These are phyloP conservation scores for Schoenoplectus tabernaemontani DNA, from an alignment of 202 grass and related monocot genomes.

Conservation along the genomic window DNA sequence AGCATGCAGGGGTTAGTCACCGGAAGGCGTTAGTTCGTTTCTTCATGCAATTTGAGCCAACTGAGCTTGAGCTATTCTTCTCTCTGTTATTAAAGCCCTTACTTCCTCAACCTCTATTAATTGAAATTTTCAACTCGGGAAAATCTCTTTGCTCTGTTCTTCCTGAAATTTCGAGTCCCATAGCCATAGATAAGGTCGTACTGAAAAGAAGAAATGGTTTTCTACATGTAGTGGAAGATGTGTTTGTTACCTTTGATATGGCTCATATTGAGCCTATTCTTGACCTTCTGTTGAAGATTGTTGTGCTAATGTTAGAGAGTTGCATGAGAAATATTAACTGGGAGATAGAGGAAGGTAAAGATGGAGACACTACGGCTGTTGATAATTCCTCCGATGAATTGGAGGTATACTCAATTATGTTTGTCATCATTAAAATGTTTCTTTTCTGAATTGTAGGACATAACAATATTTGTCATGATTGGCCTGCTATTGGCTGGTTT, in stretches of 20 bases:
- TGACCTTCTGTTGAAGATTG: conserved; percentile 62
- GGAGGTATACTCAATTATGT: conserved; percentile 17
- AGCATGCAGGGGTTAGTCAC: conserved; percentile 78
- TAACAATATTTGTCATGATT: not conserved
- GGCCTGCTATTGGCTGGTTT: not conserved
- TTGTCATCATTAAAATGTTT: not conserved
- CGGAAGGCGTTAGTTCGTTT: conserved; percentile 84
- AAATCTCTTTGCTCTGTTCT: conserved; percentile 30
- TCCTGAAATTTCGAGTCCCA: conserved; percentile 40
- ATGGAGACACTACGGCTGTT: conserved; percentile 15
- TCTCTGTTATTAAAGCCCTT: conserved; percentile 66
- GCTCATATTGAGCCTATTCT: conserved; percentile 58
- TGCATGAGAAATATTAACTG: conserved; percentile 41
- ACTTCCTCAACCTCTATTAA: conserved; percentile 34
- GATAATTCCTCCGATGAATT: conserved; percentile 31
- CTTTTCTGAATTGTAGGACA: not conserved
- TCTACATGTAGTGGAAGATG: conserved; percentile 79
- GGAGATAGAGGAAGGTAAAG: not conserved
- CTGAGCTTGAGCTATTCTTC: conserved; percentile 87
- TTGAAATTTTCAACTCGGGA: conserved; percentile 46
- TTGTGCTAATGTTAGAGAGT: conserved; percentile 62
- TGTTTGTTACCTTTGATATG: conserved; percentile 70
- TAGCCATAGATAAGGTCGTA: conserved; percentile 43
- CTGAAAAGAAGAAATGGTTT: conserved; percentile 83
- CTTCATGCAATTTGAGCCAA: conserved; percentile 68